Base-by-base conservation (phyloP, 768 basidiomycete species). In the Phylloporus sp. region DNA sequence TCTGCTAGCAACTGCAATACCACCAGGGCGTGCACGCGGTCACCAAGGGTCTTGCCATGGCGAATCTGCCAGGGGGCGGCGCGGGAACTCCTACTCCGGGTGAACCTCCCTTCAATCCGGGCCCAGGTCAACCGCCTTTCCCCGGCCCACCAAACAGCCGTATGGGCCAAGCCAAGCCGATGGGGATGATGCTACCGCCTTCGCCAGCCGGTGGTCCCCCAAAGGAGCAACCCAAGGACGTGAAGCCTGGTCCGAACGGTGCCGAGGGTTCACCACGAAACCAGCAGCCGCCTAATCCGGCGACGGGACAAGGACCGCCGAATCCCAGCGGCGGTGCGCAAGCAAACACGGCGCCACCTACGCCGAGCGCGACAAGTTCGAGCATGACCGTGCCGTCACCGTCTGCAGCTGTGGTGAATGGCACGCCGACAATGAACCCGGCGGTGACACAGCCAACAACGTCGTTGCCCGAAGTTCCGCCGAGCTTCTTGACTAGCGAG, bases 121-220 rank as follows among this genome's bases (percentile, higher is more conserved):
- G 59, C 13, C 68, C 49, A 44, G 64, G 64, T 17, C 69, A 69
- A 39, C 55, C 53, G n/a, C 60, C 63, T 10, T 70, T 71, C 40
- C 47, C 65, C 54, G 49, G 69, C 45, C 42, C 67, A 18, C 58
- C 65, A 66, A 49, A 64, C 64, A 49, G 49, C 50, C 56, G 59
- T 45, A 31, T 57, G 54, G 67, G 50, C 21, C 69, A 59, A 53
- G 47, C 34, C 24, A 71, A 71, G 42, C 59, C 69, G 2, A 73
- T 70, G 68, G 63, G 60, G 14, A 79, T 77, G 75, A 69, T 72
- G 62, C 56, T 60, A n/a, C 78, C 78, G 0, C 79, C 78, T 5
- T 79, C 79, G 6, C 77, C 80, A 32, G 72, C 70, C 1, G 54
- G 59, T 39, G 58, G 58, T 49, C 63, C 61, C 38, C 48, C 57